Base-by-base conservation (phyloP, 208 protist genomes). In the Trypanosoma grayi region DNA sequence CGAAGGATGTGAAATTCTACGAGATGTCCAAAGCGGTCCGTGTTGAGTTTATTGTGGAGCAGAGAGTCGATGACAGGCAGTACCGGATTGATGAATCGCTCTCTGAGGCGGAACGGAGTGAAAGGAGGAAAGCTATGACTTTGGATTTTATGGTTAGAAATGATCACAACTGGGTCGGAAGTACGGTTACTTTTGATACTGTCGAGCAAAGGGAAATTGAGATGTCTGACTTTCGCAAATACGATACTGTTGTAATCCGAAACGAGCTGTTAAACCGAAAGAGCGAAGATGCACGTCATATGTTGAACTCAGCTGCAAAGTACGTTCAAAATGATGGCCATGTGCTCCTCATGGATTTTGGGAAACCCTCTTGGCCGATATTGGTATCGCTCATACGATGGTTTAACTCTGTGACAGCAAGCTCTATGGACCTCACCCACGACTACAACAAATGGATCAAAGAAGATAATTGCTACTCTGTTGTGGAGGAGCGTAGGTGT, bases 91-190 rank as follows among this genome's bases (percentile, higher is more conserved):
- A 86, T 51, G 75, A 75, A 55, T 62, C 73, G 8, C 68, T 90
- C 1, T 50, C 75, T 1, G 76, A 86, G 40, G 67, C 51, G 4
- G 70, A 81, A 28, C 64, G 91, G 52, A 75, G 75, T 57, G 73
- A 82, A 55, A 73, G 83, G 13, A 72, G 84, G 14, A 76, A 77
- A 20, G 73, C 83, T 24, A 90, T 93, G 87, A 93, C 87, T 37
- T 70, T 93, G 27, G 83, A 90, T 34, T 91, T 86, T 66, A 91
- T 91, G 84, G 57, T 83, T 6, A 73, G 75, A 25, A 88, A 93
- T 64, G 87, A 93, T 60, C 74, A 90, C 47, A 80, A 90, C 53
- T 93, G 87, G 84, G 83, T 90, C 4, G 87, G 81, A 11, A 93
- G 87, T 34, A 71, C 75, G 22, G 79, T 93, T 40, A 90, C 73